Conservation (phyloP, 2,329 filamentous ascomycete genomes). For the Aspergillus sp. region DNA sequence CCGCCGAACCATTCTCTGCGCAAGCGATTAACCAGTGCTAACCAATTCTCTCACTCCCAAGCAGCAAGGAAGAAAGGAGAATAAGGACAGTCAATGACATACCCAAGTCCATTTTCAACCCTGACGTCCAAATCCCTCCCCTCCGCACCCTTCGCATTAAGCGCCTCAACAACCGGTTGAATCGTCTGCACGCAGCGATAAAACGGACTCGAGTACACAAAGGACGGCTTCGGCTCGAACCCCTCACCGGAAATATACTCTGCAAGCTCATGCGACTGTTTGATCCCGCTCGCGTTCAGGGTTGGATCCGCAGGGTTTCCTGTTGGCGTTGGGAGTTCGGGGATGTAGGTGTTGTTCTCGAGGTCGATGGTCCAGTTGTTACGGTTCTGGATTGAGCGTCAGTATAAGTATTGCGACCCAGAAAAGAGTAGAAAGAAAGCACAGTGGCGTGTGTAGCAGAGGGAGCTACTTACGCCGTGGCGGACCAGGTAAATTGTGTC, state of each 20-base stretch:
- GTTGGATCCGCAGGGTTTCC: conserved; percentile 86
- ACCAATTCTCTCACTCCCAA: too few relatives aligned
- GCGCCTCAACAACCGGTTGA: conserved; percentile 59
- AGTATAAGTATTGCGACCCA: too few relatives aligned
- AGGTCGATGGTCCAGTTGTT: conserved; percentile 87
- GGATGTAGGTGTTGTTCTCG: conserved; percentile 75
- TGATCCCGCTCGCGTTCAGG: conserved; percentile 82
- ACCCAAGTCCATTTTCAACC: conserved; percentile 60
- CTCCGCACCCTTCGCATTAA: conserved; percentile 37
- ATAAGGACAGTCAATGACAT: conserved; percentile 23
- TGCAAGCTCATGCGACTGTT: conserved; percentile 79
- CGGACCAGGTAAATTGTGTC: conserved; percentile 75
- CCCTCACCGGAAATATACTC: conserved; percentile 35
- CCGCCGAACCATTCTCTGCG: conserved; percentile 81
- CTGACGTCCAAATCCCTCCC: conserved; percentile 47
- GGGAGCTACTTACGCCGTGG: conserved; percentile 66
- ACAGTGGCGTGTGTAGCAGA: too few relatives aligned
- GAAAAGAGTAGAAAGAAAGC: too few relatives aligned
- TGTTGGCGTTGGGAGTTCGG: conserved; percentile 77
- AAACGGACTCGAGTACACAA: conserved; percentile 81
- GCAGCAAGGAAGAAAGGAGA: not conserved
- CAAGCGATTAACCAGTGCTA: too few relatives aligned
- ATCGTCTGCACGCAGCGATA: conserved; percentile 89
- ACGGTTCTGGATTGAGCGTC: conserved; percentile 68
- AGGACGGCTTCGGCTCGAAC: conserved; percentile 47